These are phyloP conservation scores for Ceratonia siliqua DNA, from an alignment of 306 rosid genomes.

Conservation along the genomic window DNA sequence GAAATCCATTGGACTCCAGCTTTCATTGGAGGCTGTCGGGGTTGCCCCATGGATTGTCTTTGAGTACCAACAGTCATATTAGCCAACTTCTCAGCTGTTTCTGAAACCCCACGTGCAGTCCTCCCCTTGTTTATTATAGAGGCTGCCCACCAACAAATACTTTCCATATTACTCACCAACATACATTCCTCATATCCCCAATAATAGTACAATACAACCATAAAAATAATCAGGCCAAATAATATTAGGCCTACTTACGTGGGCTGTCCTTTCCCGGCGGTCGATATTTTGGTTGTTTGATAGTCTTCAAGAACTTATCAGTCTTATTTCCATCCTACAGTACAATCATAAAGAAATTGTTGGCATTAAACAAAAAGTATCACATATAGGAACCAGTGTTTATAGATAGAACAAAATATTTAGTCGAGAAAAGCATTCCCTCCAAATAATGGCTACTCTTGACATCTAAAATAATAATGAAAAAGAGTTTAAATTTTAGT, in stretches of 20 bases:
- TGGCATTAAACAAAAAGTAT: not conserved
- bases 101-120: constrained; percentile 61
- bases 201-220: not conserved
- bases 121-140: constrained; percentile 59
- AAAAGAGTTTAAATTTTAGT: not conserved
- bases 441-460: not conserved
- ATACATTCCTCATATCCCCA: not conserved
- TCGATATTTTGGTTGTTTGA: constrained; percentile 62
- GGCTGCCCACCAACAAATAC: constrained; percentile 46
- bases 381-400: not conserved
- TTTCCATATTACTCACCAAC: not conserved
- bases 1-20: constrained; percentile 84
- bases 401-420: not conserved
- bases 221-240: not conserved
- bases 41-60: constrained; percentile 54
- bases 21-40: constrained; percentile 62
- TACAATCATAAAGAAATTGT: constrained; percentile 6
- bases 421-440: not conserved
- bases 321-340: constrained; percentile 60
- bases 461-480: not conserved
- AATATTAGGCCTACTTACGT: constrained; percentile 45
- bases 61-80: constrained; percentile 64
- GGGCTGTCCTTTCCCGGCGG: constrained; percentile 78
- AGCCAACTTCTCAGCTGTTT: constrained; percentile 72
- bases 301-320: constrained; percentile 55